phyloP scores from a whole-genome alignment of 129 eudicot species.

The Solidago caesia region DNA sequence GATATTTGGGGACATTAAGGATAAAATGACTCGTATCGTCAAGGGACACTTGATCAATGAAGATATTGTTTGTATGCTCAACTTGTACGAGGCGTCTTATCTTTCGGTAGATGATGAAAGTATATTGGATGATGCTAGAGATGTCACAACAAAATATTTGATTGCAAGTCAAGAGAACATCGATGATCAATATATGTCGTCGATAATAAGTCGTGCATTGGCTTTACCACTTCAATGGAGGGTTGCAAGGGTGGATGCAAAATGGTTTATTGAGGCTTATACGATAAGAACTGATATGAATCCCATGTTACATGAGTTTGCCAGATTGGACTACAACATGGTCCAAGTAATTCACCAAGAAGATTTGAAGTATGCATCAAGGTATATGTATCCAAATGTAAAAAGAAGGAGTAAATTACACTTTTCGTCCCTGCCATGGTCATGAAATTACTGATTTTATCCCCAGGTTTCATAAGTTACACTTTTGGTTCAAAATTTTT shows the following conservation, averaged over 20 bases:
- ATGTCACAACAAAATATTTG: slow-evolving; percentile 4
- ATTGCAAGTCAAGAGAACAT: not conserved
- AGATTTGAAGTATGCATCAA: slow-evolving; percentile 10
- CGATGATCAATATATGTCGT: not conserved
- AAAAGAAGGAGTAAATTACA: no score
- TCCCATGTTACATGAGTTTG: not conserved
- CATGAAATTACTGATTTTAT: no score
- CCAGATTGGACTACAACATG: slow-evolving; percentile 19
- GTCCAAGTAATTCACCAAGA: slow-evolving; percentile 8
- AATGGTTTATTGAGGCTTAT: slow-evolving; percentile 17
- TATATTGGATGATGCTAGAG: slow-evolving; percentile 12
- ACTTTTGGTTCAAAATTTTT: no score
- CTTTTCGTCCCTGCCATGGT: no score
- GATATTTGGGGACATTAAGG: slow-evolving; percentile 4
- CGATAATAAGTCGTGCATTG: slow-evolving; percentile 12
- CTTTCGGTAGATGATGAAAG: slow-evolving; percentile 7
- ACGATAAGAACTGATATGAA: not conserved
- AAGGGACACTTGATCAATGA: not conserved
- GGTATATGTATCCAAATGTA: no score
- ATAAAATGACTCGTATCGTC: not conserved
- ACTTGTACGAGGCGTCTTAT: slow-evolving; percentile 29
- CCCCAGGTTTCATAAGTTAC: no score
- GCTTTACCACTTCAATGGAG: slow-evolving; percentile 21
- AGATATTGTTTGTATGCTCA: not conserved
- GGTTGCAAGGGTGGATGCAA: slow-evolving; percentile 11